phyloP scores from a whole-genome alignment of 345 rosid genomes.

The Carallia pectinifolia region DNA sequence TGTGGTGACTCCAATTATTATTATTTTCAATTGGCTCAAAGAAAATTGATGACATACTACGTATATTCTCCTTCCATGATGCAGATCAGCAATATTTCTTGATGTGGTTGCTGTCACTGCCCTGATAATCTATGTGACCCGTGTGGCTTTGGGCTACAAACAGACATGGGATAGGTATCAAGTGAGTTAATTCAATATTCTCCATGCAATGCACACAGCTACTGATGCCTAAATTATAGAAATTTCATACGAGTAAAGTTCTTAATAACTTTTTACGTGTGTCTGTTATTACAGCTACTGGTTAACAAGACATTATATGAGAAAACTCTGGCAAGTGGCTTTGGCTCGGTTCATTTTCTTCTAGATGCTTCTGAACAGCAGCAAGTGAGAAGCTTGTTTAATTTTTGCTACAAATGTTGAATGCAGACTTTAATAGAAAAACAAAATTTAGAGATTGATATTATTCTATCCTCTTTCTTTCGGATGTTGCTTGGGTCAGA shows the following conservation, averaged over 20 bases:
- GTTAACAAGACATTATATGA: conserved; percentile 93
- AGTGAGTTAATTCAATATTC: conserved; percentile 44
- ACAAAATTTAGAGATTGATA: too few species aligned
- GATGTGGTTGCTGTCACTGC: conserved; percentile 81
- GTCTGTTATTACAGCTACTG: conserved; percentile 53
- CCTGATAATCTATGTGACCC: conserved; percentile 71
- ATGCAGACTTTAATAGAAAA: neutral
- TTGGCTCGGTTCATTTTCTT: conserved; percentile 85
- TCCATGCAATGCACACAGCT: neutral
- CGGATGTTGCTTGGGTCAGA: neutral
- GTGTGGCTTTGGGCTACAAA: conserved; percentile 92
- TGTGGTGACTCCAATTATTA: neutral
- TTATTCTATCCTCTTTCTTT: too few species aligned
- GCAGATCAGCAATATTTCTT: conserved; percentile 85
- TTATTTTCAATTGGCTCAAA: neutral
- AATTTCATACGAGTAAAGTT: too few species aligned
- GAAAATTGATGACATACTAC: neutral
- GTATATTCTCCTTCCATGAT: neutral
- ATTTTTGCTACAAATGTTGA: neutral
- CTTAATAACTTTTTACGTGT: conserved; percentile 19
- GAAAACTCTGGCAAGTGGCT: conserved; percentile 97
- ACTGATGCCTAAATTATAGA: neutral
- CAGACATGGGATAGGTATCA: conserved; percentile 98
- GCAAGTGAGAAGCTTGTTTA: neutral
- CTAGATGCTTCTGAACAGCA: neutral